Conservation (phyloP, 306 rosid genomes). For the Rubus idaeus region DNA sequence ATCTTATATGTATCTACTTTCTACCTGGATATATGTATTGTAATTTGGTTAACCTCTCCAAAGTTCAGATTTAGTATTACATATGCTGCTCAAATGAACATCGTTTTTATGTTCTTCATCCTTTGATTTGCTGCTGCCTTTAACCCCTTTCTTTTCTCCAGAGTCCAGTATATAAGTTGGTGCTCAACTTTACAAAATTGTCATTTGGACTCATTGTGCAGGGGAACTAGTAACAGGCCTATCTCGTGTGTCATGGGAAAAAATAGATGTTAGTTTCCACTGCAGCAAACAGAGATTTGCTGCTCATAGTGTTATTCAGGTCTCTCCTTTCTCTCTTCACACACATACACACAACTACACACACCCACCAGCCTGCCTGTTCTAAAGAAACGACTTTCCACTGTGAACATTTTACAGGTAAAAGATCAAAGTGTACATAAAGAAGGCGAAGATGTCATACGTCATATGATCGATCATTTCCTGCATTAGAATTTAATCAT, state of each 20-base stretch:
- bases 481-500: conserved; percentile 34
- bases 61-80: too few relatives aligned
- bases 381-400: background rate
- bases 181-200: conserved; percentile 18
- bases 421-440: conserved; percentile 63
- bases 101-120: conserved; percentile 1
- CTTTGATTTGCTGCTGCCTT: background rate
- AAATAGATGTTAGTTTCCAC: conserved; percentile 94
- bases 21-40: too few relatives aligned
- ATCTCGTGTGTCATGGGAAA: conserved; percentile 88
- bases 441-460: conserved; percentile 94
- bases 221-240: conserved; percentile 86
- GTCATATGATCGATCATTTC: conserved; percentile 88
- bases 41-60: too few relatives aligned
- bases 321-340: conserved; percentile 13
- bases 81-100: background rate
- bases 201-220: conserved; percentile 39
- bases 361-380: background rate
- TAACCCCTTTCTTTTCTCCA: conserved; percentile 2
- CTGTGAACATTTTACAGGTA: conserved; percentile 53
- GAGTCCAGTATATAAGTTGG: background rate
- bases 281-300: conserved; percentile 71
- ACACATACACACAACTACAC: background rate
- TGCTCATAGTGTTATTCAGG: conserved; percentile 99
- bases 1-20: too few relatives aligned